These are phyloP conservation scores for Millerago galiae DNA, from an alignment of 805 yeast genomes.

Conservation along the genomic window DNA sequence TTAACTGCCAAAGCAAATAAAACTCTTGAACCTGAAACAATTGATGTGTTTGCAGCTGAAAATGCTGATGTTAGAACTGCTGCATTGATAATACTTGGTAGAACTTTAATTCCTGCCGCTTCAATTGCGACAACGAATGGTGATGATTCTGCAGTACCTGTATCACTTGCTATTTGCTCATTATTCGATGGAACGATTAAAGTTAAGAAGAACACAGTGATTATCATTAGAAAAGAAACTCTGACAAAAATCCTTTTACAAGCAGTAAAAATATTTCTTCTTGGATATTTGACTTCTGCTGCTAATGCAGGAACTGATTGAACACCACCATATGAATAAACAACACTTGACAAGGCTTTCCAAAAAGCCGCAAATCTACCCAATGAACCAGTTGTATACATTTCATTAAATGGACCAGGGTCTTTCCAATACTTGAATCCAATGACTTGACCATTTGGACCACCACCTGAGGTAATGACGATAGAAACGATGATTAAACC, in stretches of 20 bases:
- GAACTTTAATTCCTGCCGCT: conserved; percentile 36
- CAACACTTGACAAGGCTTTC: conserved; percentile 33
- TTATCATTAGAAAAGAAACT: conserved; percentile 24
- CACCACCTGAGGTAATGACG: conserved; percentile 57
- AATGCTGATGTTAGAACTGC: conserved; percentile 34
- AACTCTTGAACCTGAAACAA: conserved; percentile 27
- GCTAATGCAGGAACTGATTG: conserved; percentile 44
- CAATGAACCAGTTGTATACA: conserved; percentile 14
- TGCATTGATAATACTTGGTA: conserved; percentile 33
- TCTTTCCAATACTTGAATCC: conserved; percentile 28
- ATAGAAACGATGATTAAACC: conserved; percentile 52
- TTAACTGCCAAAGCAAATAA: conserved; percentile 31
- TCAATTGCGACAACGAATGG: conserved; percentile 39
- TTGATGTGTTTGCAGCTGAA: conserved; percentile 29
- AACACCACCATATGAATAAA: conserved; percentile 31
- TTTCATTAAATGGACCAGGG: conserved; percentile 10
- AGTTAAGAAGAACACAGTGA: conserved; percentile 27
- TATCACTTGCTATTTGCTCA: conserved; percentile 22
- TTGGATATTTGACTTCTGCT: conserved; percentile 31
- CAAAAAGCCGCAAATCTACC: conserved; percentile 27
- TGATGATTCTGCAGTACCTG: conserved; percentile 28
- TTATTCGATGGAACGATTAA: conserved; percentile 29
- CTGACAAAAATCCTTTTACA: conserved; percentile 27
- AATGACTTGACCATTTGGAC: conserved; percentile 36
- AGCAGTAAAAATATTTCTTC: conserved; percentile 28